These are phyloP conservation scores for Cryptococcus sp. DNA, from an alignment of 1,284 basidiomycete genomes.

Conservation along the genomic window DNA sequence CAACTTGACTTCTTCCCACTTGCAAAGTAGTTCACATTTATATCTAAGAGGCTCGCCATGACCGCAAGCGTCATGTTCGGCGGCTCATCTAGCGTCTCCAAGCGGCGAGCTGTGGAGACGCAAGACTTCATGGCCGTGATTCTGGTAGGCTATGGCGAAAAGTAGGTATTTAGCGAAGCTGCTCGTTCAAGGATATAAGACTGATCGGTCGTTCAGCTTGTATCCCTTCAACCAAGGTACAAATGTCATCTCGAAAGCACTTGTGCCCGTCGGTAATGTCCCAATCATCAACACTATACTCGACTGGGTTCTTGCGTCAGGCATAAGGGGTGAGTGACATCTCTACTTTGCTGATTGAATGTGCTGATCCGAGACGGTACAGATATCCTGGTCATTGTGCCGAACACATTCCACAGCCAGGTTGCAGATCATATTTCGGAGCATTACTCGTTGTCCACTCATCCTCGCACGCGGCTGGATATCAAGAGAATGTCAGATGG, in stretches of 20 bases:
- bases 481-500: conserved; percentile 42
- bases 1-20: not conserved
- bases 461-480: conserved; percentile 35
- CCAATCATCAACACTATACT: conserved; percentile 83
- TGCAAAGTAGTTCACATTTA: no score
- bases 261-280: conserved; percentile 82
- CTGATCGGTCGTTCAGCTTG: conserved; percentile 28
- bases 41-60: not conserved
- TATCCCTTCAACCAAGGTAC: conserved; percentile 51
- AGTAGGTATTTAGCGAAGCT: conserved; percentile 58
- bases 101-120: conserved; percentile 28
- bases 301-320: conserved; percentile 81
- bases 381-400: conserved; percentile 86
- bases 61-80: conserved; percentile 15
- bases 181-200: not conserved
- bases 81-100: conserved; percentile 12
- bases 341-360: no score
- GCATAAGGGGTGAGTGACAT: conserved; percentile 67
- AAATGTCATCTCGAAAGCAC: conserved; percentile 62
- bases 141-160: conserved; percentile 81
- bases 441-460: conserved; percentile 34
- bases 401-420: conserved; percentile 67
- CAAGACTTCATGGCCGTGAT: conserved; percentile 80
- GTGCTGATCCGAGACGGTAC: conserved; percentile 1
- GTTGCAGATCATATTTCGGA: conserved; percentile 73